Percentiles rank a stretch among this genome's conserved stretches.
phyloP scores from a whole-genome alignment of 1,284 basidiomycete species.

The Pisolithus thermaeus region DNA sequence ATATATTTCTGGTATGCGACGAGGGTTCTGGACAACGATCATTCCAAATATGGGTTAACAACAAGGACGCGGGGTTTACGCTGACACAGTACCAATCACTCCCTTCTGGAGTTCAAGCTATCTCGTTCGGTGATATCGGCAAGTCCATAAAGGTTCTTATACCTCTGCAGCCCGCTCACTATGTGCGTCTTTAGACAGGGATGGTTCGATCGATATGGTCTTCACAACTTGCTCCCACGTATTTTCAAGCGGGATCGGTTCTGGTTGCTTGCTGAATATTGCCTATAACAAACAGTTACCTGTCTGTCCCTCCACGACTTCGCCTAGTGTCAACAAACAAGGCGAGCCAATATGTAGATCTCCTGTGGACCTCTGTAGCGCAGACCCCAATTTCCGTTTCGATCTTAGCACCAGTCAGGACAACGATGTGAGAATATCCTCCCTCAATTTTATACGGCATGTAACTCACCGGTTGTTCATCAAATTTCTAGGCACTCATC shows the following conservation, averaged over 20 bases:
- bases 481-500: slow-evolving; percentile 49
- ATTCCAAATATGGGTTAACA: slow-evolving; percentile 92
- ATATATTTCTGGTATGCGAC: slow-evolving; percentile 88
- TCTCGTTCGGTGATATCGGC: slow-evolving; percentile 94
- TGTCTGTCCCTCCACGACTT: slow-evolving; percentile 59
- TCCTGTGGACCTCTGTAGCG: slow-evolving; percentile 75
- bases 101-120: slow-evolving; percentile 72
- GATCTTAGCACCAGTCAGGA: slow-evolving; percentile 50
- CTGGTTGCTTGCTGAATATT: slow-evolving; percentile 81
- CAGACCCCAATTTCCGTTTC: slow-evolving; percentile 80
- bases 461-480: background rate
- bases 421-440: slow-evolving; percentile 48
- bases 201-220: slow-evolving; percentile 94
- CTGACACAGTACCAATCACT: slow-evolving; percentile 66
- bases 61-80: slow-evolving; percentile 69
- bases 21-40: slow-evolving; percentile 47
- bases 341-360: slow-evolving; percentile 64
- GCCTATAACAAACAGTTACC: slow-evolving; percentile 91
- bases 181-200: slow-evolving; percentile 59
- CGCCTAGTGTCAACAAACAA: slow-evolving; percentile 39
- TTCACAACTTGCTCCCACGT: slow-evolving; percentile 79
- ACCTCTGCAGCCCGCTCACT: background rate
- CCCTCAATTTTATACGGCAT: background rate
- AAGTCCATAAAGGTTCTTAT: slow-evolving; percentile 21
- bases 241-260: slow-evolving; percentile 66